Conservation (phyloP, 768 basidiomycete species). For the Ramaria sp. region DNA sequence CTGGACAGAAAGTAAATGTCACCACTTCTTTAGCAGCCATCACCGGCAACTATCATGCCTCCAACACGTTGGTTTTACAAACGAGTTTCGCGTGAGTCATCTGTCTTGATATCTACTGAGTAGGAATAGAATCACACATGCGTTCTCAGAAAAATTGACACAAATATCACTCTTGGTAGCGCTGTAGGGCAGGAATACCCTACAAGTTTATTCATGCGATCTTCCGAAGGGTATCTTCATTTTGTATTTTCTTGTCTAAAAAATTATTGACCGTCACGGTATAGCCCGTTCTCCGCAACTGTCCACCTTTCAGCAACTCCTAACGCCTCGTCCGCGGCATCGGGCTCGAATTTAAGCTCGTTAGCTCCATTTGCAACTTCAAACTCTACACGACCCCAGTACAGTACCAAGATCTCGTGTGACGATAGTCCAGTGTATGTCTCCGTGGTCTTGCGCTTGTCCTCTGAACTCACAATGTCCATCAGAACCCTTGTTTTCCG, state of each 20-base stretch:
- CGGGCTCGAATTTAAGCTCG: no score
- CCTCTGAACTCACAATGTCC: not conserved
- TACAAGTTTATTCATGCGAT: slow-evolving; percentile 4
- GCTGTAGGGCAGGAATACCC: not conserved
- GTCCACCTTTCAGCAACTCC: not conserved
- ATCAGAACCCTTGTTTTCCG: slow-evolving; percentile 4
- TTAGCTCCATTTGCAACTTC: not conserved
- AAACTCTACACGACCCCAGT: not conserved
- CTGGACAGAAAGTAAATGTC: slow-evolving; percentile 1
- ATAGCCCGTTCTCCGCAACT: slow-evolving; percentile 2
- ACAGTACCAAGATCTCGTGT: not conserved
- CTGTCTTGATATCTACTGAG: not conserved
- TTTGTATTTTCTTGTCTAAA: not conserved
- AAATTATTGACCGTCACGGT: not conserved
- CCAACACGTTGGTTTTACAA: not conserved
- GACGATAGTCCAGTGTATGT: slow-evolving; percentile 6
- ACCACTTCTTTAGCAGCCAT: slow-evolving; percentile 3
- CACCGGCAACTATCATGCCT: slow-evolving; percentile 1
- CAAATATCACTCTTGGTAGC: slow-evolving; percentile 2
- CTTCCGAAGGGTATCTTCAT: slow-evolving; percentile 1
- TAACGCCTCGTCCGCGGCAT: not conserved
- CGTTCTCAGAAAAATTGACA: not conserved
- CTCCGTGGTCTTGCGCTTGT: not conserved
- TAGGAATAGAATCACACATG: not conserved
- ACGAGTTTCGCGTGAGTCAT: slow-evolving; percentile 7